Evolutionary conservation across 2,329 filamentous ascomycete species (phyloP), one percentile per base, ranked within the genome.

Genomic region (Sclerotinia sclerotiorum): DNA sequence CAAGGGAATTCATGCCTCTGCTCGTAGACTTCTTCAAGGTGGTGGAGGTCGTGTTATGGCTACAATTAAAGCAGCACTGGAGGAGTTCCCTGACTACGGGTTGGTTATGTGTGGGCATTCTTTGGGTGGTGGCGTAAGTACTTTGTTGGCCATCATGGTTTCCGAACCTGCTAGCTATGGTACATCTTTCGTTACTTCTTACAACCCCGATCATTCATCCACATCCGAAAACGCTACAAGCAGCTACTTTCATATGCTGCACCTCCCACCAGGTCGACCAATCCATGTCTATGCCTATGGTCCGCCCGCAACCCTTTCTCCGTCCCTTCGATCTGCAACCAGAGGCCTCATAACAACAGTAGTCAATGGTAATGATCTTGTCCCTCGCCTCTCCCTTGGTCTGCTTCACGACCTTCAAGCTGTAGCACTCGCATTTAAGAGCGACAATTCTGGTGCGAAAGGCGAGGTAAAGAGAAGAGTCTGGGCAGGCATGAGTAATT

Each of bases 261-360:
- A 82, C 24, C 82, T 93, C 0, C 91, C 91, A 0, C 74, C 88
- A 0, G 87, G 88, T 21, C 85, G 91, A 0, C 88, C 89, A 3
- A 90, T 93, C 27, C 91, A 94, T 73, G 91, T 93, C 17, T 94
- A 92, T 76, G 89, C 91, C 8, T 94, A 93, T 76, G 91, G 91
- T 0, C 88, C 90, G 1, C 90, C 90, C 0, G 86, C 89, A 0
- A 90, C 89, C 19, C 87, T 93, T 84, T 91, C 89, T 0, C 83
- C 89, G 0, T 85, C 88, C 2, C 83, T 94, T 10, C 86, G 90
- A 54, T 85, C 85, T 69, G 88, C 88, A 15, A 93, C 91, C 0
- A 84, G 89, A 19, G 90, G 90, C 1, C 83, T 94, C 10, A 89
- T 94, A 70, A 94, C 91, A 3, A 92, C 87, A 11, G 83, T 91